phyloP scores from a whole-genome alignment of 768 basidiomycete genomes.

The Lyophyllum semitale region DNA sequence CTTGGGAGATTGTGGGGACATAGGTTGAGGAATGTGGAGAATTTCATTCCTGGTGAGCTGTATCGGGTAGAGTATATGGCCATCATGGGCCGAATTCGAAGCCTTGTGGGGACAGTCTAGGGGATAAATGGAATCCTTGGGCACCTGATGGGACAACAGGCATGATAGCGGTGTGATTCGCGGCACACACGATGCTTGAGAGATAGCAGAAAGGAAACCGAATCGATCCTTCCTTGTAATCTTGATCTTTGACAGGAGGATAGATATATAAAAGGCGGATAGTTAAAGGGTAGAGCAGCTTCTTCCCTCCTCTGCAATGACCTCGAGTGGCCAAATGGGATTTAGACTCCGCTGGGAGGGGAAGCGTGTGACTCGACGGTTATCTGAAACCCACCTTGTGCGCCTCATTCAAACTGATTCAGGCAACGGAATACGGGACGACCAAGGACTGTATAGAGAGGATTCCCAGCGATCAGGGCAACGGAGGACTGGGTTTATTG shows the following conservation, averaged over 20 bases:
- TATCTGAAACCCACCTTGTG: conserved; percentile 8
- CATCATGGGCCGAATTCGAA: conserved; percentile 11
- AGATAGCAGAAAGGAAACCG: conserved; percentile 15
- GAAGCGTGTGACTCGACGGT: conserved; percentile 18
- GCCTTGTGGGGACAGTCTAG: not conserved
- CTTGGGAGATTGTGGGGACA: not conserved
- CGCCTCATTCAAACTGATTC: conserved; percentile 11
- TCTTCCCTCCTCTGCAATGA: not conserved
- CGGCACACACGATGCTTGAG: conserved; percentile 15
- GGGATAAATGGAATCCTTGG: not conserved
- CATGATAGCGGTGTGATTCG: conserved; percentile 10
- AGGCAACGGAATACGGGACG: not conserved
- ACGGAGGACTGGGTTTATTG: not conserved
- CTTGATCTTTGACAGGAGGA: conserved; percentile 9
- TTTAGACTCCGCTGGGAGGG: conserved; percentile 18
- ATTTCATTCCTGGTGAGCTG: not conserved
- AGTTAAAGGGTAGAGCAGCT: not conserved
- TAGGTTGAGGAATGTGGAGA: not conserved
- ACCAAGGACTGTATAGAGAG: not conserved
- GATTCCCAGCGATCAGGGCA: not conserved
- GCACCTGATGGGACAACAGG: not conserved
- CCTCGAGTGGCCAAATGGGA: not conserved
- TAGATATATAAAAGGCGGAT: conserved; percentile 5
- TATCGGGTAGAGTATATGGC: no score
- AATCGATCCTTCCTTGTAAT: conserved; percentile 17